Conservation (phyloP, 2,329 filamentous ascomycete genomes). For the Orbilia brochopaga region DNA sequence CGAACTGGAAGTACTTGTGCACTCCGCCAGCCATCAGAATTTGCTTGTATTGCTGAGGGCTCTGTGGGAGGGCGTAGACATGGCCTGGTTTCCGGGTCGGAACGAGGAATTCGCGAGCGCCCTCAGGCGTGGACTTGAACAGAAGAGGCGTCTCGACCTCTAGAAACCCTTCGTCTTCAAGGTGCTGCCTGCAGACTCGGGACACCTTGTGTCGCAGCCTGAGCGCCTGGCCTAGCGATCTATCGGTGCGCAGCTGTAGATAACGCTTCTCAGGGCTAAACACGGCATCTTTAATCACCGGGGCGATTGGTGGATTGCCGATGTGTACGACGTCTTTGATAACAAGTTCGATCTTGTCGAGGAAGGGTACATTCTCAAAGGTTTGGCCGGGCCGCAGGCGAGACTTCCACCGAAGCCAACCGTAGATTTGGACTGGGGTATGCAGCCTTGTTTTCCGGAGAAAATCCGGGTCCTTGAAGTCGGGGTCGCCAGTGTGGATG, state of each 20-base stretch:
- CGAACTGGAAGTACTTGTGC: slow-evolving; percentile 85
- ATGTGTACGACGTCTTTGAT: slow-evolving; percentile 3
- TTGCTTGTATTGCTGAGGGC: slow-evolving; percentile 98
- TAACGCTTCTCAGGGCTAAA: slow-evolving; percentile 79
- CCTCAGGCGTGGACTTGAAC: slow-evolving; percentile 97
- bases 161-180: slow-evolving; percentile 68
- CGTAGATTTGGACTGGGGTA: slow-evolving; percentile 43
- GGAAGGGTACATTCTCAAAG: slow-evolving; percentile 2
- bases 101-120: slow-evolving; percentile 91
- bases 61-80: slow-evolving; percentile 92
- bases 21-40: slow-evolving; percentile 92
- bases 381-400: neutral
- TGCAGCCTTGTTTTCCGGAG: slow-evolving; percentile 21
- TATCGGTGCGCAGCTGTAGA: slow-evolving; percentile 80
- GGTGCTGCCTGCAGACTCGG: slow-evolving; percentile 63
- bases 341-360: slow-evolving; percentile 12
- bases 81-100: slow-evolving; percentile 75
- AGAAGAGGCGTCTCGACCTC: slow-evolving; percentile 91
- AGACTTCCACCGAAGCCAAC: slow-evolving; percentile 17
- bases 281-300: slow-evolving; percentile 60
- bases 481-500: neutral
- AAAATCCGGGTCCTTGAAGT: neutral
- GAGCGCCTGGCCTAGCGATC: slow-evolving; percentile 70
- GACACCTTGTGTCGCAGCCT: slow-evolving; percentile 70
- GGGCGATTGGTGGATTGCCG: slow-evolving; percentile 61